Base-by-base conservation (phyloP, 2,329 filamentous ascomycete genomes). In the Orbilia javanica region DNA sequence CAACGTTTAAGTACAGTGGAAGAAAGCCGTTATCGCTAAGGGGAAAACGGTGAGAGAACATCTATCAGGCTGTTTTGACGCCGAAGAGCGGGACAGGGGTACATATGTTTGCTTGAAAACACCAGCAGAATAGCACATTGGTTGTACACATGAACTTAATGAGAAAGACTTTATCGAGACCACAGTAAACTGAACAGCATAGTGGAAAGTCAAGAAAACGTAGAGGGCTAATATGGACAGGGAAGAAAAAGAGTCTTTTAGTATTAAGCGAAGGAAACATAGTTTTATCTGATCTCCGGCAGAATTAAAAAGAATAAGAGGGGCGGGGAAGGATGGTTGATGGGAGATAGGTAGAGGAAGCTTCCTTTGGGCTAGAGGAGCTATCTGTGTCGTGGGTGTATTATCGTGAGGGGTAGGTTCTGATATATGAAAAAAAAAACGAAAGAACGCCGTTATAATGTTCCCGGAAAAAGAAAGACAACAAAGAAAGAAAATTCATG, bases 361-460 rank as follows among this genome's bases (percentile, higher is more conserved):
- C 44, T 20, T n/a, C 60, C 18, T 34, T 25, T 1, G 18, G 11
- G 8, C 18, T 25, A 11, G 13, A 42, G 34, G 11, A 20, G 34
- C 20, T 25, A 36, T 36, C 22, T 29, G 29, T 57, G 55, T 27
- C 55, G 11, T 60, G 55, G 55, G 34, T 64, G 34, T 64, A 70
- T 66, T 77, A 70, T 77, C 72, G 46, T 69, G 31, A 69, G n/a
- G 27, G 44, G 52, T 15, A 65, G 55, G 34, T 73, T 60, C 63
- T 55, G 69, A 52, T 55, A 72, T 53, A 73, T 31, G 64, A 53
- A 65, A 66, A 22, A 48, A 52, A 27, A 52, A 60, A 73, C 36
- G 50, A 60, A 66, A 73, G 36, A 73, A 73, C 69, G 69, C 69
- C 69, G 36, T 73, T 57, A 53, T 70, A 70, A 69, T 70, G 62